Evolutionary conservation across 176 grass and related monocot species (phyloP).

Genomic region (Triticum aestivum): IWGSC_CS_RefSeq_v2.1 NC_057811.1:46632235-46632734

Average conservation of each 20-base stretch:
- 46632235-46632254: too few species aligned
- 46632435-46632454: background rate
- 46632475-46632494: background rate
- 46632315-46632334: too few species aligned
- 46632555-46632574: background rate
- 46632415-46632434: too few species aligned
- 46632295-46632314: too few species aligned
- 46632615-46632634: conserved; percentile 65
- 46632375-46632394: too few species aligned
- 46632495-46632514: background rate
- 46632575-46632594: conserved; percentile 1
- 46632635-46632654: conserved; percentile 69
- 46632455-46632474: background rate
- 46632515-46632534: background rate
- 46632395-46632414: too few species aligned
- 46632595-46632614: background rate
- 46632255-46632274: too few species aligned
- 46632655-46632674: conserved; percentile 83
- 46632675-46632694: conserved; percentile 78
- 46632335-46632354: too few species aligned
- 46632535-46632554: background rate
- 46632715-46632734: conserved; percentile 87
- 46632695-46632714: conserved; percentile 68
- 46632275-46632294: too few species aligned
- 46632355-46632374: too few species aligned